Base-by-base conservation (phyloP, 176 grass and related monocot species). In the Carex scoparia region DNA sequence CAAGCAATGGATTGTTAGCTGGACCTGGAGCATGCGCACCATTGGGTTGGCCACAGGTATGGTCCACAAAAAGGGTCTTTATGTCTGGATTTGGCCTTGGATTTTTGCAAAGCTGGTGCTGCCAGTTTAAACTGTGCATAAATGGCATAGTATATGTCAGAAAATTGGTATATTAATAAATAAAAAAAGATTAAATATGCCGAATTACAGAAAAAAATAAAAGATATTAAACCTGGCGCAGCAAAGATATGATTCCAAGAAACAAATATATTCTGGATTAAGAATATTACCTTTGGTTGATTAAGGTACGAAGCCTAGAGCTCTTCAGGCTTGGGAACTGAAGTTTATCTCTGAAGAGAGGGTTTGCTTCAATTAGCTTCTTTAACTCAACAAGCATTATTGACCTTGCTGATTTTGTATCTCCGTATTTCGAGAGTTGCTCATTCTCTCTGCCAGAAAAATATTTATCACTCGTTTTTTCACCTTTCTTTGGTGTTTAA, bases 61-160 rank as follows among this genome's bases (percentile, higher is more conserved):
- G 97, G 84, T 99, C 97, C 84, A 96, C 91, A 87, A 99, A 99
- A 83, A 99, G 97, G 57, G 97, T 99, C 80, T 99, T 99, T 85
- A 99, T 99, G 87, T 99, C 97, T 85, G 97, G 97, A 94, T 99
- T 99, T 79, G 97, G 87, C 84, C 93, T 91, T 55, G 97, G 97
- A 51, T 99, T 99, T 90, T 99, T 99, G 93, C 97, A 99, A 76
- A 99, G 93, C 64, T 99, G 97, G 67, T 99, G 97, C 87, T 99
- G 97, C 97, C 97, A 99, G 85, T 99, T 99, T 85, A 99, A 94
- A 89, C 97, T 99, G 91, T 63, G 73, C 65, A 89, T 61, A 88
- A 53, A 79, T 32, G 27, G 53, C 28, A 51, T 10, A 35, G 16
- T 16, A 63, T 8, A 55, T 32, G 53, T 58, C 74, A 79, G 74